Evolutionary conservation across 2,329 filamentous ascomycete genomes (phyloP).

Genomic region (Berkeleyomyces basicola): DNA sequence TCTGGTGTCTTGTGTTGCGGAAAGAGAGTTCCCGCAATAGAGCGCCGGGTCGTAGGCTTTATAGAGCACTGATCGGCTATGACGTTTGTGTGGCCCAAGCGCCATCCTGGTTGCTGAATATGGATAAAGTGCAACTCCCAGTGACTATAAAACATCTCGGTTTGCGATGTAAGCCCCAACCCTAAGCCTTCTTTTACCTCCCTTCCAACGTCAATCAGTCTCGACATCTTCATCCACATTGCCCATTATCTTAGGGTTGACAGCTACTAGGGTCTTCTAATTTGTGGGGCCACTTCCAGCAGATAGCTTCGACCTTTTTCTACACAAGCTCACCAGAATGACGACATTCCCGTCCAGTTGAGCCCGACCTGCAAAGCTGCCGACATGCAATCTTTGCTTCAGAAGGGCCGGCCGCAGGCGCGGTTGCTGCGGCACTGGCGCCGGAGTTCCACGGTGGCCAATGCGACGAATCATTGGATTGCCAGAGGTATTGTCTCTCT

Average conservation of each 20-base stretch:
- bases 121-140: neutral
- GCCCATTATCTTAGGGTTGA: neutral
- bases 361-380: neutral
- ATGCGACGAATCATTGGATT: constrained; percentile 7
- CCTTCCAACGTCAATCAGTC: too few species aligned
- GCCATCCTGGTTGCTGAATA: neutral
- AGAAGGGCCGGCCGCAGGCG: neutral
- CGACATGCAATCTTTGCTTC: neutral
- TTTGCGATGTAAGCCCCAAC: neutral
- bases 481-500: neutral
- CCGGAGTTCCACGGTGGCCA: neutral
- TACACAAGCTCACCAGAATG: neutral
- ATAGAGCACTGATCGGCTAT: neutral
- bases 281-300: neutral
- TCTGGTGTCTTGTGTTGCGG: neutral
- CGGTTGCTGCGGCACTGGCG: neutral
- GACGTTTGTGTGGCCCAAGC: neutral
- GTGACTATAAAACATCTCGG: neutral
- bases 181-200: neutral
- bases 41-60: neutral
- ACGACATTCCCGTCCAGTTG: neutral
- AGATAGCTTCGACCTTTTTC: neutral
- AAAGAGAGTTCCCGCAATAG: neutral
- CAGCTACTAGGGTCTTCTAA: neutral
- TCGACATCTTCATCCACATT: neutral